Evolutionary conservation across 2,329 filamentous ascomycete species (phyloP), one percentile per base, ranked within the genome.

Genomic region (Colletotrichum sp.): DNA sequence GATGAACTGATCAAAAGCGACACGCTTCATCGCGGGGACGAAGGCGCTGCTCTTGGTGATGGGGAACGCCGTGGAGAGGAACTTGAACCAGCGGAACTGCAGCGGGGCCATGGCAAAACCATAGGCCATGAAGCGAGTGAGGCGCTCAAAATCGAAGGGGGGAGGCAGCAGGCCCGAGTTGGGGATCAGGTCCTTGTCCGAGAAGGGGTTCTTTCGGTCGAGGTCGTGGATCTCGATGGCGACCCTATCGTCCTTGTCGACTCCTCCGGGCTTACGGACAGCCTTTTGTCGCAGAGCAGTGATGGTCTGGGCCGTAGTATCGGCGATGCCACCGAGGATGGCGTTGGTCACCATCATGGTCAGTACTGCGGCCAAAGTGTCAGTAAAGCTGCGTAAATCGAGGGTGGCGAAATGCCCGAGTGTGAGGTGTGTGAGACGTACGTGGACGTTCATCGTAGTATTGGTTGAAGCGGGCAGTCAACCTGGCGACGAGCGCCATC

Each of bases 341-440:
- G 97, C 95, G 87, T 99, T 99, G 84, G 96, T 98, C 83, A 98
- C 95, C 96, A 99, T 99, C 86, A 98, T 99, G 77, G 97, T 99
- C 81, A 99, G 92, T 57, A 99, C 95, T 95, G 83, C 75, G 68
- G 48, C 75, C 39, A 39, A 7, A n/a, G 30, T 64, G 68, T 78
- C 67, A 75, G 63, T 63, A 64, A 34, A 8, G 34, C 34, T 18
- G 18, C 16, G 12, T 9, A 52, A n/a, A 59, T 16, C 18, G 60
- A 71, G 55, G 21, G 34, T 26, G 24, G 32, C 28, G 26, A 7
- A 26, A 21, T 21, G 43, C 43, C 43, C n/a, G 1, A 52, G n/a
- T n/a, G n/a, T 28, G 16, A 7, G 10, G 48, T 59, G 10, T 16
- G 69, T 63, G 26, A 24, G 69, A 83, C 90, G 79, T 89, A 96